Conservation (phyloP, 192 early-diverging fungal species). For the Coemansia sp. region DNA sequence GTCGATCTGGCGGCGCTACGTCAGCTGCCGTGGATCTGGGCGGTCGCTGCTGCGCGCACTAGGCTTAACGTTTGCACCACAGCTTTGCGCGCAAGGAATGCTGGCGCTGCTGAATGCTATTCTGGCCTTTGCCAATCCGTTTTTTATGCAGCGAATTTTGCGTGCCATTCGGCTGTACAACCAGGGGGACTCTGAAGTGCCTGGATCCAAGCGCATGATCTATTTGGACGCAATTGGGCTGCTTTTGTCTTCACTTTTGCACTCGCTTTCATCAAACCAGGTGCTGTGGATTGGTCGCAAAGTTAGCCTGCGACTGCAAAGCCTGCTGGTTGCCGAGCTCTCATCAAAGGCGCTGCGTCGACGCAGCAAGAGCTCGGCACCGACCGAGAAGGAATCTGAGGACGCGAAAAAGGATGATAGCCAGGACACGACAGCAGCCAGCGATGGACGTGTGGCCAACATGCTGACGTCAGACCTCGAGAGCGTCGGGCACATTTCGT, state of each 20-base stretch:
- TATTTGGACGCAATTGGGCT: slow-evolving; percentile 63
- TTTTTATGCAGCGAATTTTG: slow-evolving; percentile 62
- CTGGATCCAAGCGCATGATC: slow-evolving; percentile 11
- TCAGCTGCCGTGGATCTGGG: slow-evolving; percentile 2
- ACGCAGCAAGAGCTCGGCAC: slow-evolving; percentile 50
- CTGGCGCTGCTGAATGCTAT: slow-evolving; percentile 44
- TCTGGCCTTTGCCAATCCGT: slow-evolving; percentile 57
- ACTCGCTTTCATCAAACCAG: slow-evolving; percentile 59
- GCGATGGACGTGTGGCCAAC: slow-evolving; percentile 66
- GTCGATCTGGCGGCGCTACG: slow-evolving; percentile 38
- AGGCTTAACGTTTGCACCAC: slow-evolving; percentile 40
- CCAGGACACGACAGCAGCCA: slow-evolving; percentile 37
- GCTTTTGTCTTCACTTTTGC: slow-evolving; percentile 53
- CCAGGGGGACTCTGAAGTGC: not conserved
- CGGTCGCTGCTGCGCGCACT: slow-evolving; percentile 43
- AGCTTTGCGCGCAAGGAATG: slow-evolving; percentile 48
- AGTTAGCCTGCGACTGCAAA: slow-evolving; percentile 61
- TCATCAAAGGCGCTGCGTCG: slow-evolving; percentile 65
- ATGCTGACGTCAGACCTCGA: slow-evolving; percentile 72
- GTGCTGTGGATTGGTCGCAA: slow-evolving; percentile 70
- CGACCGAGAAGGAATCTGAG: slow-evolving; percentile 24
- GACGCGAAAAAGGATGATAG: slow-evolving; percentile 28
- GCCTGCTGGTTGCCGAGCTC: slow-evolving; percentile 66
- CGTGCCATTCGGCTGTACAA: slow-evolving; percentile 55
- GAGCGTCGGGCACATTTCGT: slow-evolving; percentile 60